Conservation (phyloP, 2,329 filamentous ascomycete species). For the Colletotrichum orchidophilum region DNA sequence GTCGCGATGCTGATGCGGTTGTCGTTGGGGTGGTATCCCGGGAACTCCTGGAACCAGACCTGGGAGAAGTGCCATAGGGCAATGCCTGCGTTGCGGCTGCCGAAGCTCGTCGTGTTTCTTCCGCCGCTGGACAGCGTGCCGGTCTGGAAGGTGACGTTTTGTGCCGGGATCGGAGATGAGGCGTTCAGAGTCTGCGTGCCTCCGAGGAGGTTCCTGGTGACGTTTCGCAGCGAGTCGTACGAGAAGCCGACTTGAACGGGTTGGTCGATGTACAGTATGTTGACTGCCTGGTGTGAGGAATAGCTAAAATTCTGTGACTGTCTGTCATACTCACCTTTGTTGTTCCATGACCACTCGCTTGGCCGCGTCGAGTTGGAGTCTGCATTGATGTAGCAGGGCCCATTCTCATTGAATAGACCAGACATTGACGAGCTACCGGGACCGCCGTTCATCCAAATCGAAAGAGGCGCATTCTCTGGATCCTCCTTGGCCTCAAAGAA, state of each 20-base stretch:
- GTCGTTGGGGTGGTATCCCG: slow-evolving; percentile 67
- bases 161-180: slow-evolving; percentile 39
- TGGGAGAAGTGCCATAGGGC: slow-evolving; percentile 39
- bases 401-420: slow-evolving; percentile 61
- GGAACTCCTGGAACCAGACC: slow-evolving; percentile 71
- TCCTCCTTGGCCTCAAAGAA: slow-evolving; percentile 42
- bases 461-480: slow-evolving; percentile 48
- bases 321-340: slow-evolving; percentile 47
- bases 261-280: slow-evolving; percentile 38
- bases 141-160: slow-evolving; percentile 48
- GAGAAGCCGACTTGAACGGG: slow-evolving; percentile 37
- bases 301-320: no score
- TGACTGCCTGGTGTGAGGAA: slow-evolving; percentile 15
- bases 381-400: slow-evolving; percentile 60
- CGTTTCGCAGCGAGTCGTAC: slow-evolving; percentile 35
- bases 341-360: slow-evolving; percentile 70
- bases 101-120: slow-evolving; percentile 45
- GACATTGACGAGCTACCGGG: slow-evolving; percentile 66
- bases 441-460: slow-evolving; percentile 69
- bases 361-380: slow-evolving; percentile 58
- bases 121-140: slow-evolving; percentile 45
- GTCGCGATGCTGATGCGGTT: slow-evolving; percentile 59
- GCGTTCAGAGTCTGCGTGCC: slow-evolving; percentile 24
- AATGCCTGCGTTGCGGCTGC: slow-evolving; percentile 49
- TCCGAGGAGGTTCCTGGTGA: slow-evolving; percentile 33